phyloP scores from a whole-genome alignment of 495 filamentous ascomycete genomes.

The Umbilicaria muhlenbergii region DNA sequence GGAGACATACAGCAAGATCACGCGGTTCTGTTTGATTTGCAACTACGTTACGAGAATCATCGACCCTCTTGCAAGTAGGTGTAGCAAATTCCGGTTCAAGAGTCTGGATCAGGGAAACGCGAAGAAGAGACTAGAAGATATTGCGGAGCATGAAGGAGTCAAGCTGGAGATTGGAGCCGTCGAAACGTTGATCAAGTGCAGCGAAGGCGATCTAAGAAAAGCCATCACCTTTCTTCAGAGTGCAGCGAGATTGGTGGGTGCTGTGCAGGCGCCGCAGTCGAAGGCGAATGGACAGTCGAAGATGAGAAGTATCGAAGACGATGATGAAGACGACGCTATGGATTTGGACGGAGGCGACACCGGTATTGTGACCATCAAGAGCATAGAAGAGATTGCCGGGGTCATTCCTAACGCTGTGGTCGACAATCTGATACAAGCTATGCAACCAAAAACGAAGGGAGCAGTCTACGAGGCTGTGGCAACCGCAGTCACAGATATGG shows the following conservation, averaged over 20 bases:
- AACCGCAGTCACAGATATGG: constrained; percentile 68
- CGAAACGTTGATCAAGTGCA: constrained; percentile 69
- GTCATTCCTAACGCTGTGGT: constrained; percentile 70
- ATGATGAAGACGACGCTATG: constrained; percentile 37
- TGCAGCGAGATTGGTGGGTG: constrained; percentile 65
- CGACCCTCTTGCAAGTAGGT: constrained; percentile 81
- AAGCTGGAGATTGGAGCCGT: constrained; percentile 60
- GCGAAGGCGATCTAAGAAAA: constrained; percentile 86
- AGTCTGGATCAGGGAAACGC: constrained; percentile 73
- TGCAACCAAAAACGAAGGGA: constrained; percentile 51
- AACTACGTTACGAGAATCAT: constrained; percentile 99
- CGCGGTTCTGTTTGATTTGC: constrained; percentile 91
- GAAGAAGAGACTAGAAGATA: constrained; percentile 56
- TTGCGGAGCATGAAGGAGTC: constrained; percentile 64
- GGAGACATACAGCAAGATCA: constrained; percentile 95
- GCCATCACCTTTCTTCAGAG: constrained; percentile 94
- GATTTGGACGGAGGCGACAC: constrained; percentile 27
- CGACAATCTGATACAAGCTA: constrained; percentile 51
- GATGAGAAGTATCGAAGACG: constrained; percentile 39
- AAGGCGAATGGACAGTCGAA: constrained; percentile 29
- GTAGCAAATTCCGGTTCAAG: constrained; percentile 98
- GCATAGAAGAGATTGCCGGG: constrained; percentile 88
- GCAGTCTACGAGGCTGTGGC: constrained; percentile 57
- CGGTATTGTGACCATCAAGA: constrained; percentile 51
- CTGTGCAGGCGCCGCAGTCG: constrained; percentile 19